Conservation (phyloP, 306 rosid species). For the Betula pendula region DNA sequence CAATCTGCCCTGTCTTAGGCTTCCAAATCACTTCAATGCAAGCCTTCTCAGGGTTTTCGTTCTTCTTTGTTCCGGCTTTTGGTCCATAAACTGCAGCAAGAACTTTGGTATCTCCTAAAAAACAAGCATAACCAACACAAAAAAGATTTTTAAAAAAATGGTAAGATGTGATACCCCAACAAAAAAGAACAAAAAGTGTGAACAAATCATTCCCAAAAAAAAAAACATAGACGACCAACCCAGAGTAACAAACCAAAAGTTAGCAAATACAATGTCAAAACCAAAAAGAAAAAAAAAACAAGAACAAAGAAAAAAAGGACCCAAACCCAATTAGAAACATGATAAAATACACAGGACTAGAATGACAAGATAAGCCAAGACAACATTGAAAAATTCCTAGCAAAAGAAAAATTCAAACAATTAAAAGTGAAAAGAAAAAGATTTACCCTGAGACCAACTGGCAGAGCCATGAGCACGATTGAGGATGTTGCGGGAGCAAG, state of each 20-base stretch:
- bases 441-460: conserved; percentile 76
- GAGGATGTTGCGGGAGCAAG: conserved; percentile 68
- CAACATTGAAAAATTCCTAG: background rate
- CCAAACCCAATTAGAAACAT: conserved; percentile 5
- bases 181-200: background rate
- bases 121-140: background rate
- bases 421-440: background rate
- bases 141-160: background rate
- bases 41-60: conserved; percentile 87
- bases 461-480: conserved; percentile 95
- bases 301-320: background rate
- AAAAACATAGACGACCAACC: background rate
- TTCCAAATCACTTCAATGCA: conserved; percentile 95
- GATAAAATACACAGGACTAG: background rate
- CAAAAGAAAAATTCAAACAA: background rate
- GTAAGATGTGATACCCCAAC: background rate
- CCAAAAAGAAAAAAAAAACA: too few species aligned
- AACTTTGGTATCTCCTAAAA: conserved; percentile 79
- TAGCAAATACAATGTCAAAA: background rate
- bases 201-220: background rate
- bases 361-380: background rate
- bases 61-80: conserved; percentile 84
- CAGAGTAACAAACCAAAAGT: background rate
- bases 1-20: conserved; percentile 83
- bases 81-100: conserved; percentile 87